phyloP scores from a whole-genome alignment of 2,329 filamentous ascomycete genomes.

The Nectriaceae sp. region DNA sequence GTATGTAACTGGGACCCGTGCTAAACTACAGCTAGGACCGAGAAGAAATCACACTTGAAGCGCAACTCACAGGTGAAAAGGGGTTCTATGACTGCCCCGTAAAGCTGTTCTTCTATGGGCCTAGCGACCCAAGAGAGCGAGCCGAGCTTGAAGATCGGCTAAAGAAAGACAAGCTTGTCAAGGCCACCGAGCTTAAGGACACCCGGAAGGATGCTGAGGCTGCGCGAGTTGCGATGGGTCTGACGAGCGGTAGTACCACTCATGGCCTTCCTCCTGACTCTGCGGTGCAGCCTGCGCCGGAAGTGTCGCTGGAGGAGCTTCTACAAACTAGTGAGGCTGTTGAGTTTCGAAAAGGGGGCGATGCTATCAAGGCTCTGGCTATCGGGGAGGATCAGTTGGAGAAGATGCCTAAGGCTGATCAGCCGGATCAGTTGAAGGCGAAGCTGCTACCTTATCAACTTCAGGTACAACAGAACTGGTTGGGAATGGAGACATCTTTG shows the following conservation, averaged over 20 bases:
- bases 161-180: slow-evolving; percentile 65
- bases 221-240: slow-evolving; percentile 46
- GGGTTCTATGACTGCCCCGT: slow-evolving; percentile 72
- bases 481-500: neutral
- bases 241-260: slow-evolving; percentile 41
- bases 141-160: slow-evolving; percentile 61
- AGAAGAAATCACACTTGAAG: slow-evolving; percentile 66
- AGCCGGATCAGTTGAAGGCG: slow-evolving; percentile 66
- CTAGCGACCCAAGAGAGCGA: slow-evolving; percentile 54
- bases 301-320: slow-evolving; percentile 62
- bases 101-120: slow-evolving; percentile 68
- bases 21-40: slow-evolving; percentile 46
- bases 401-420: slow-evolving; percentile 70
- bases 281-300: slow-evolving; percentile 31
- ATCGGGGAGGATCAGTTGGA: slow-evolving; percentile 70
- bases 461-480: slow-evolving; percentile 41
- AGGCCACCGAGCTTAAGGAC: slow-evolving; percentile 56
- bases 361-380: slow-evolving; percentile 70
- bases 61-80: slow-evolving; percentile 66
- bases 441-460: slow-evolving; percentile 78
- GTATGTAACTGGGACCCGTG: slow-evolving; percentile 3
- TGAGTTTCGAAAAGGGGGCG: slow-evolving; percentile 64
- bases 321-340: slow-evolving; percentile 67
- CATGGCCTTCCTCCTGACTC: slow-evolving; percentile 36
- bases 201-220: slow-evolving; percentile 56